Conservation (phyloP, 257 asterid genomes). For the Asclepias syriaca region DNA sequence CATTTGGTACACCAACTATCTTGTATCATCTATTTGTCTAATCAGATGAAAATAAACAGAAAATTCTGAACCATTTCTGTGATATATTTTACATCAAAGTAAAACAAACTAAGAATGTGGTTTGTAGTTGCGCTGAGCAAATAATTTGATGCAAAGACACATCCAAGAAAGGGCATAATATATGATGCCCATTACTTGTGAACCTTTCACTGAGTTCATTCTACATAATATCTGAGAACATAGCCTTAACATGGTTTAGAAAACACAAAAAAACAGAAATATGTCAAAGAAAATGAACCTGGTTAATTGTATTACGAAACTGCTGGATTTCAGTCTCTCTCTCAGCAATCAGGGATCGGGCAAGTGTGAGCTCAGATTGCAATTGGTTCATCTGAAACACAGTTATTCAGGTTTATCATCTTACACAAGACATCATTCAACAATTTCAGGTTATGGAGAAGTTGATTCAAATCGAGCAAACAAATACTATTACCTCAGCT, state of each 20-base stretch:
- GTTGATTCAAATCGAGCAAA: background rate
- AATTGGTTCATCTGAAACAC: conserved; percentile 78
- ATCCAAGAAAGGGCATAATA: background rate
- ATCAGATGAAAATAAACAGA: background rate
- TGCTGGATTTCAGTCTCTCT: conserved; percentile 81
- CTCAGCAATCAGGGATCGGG: conserved; percentile 91
- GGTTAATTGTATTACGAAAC: conserved; percentile 70
- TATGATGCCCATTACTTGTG: background rate
- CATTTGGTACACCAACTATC: background rate
- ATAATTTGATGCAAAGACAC: background rate
- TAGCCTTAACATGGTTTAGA: background rate
- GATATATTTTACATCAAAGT: background rate
- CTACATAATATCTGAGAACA: background rate
- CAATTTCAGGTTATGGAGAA: background rate
- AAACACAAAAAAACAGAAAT: background rate
- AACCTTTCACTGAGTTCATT: background rate
- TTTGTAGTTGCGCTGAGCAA: background rate
- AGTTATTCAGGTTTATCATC: background rate
- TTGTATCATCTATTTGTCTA: background rate
- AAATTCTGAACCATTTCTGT: background rate
- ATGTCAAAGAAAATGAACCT: conserved; percentile 34
- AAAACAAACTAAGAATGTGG: background rate
- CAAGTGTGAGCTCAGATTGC: conserved; percentile 89
- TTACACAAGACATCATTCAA: background rate
- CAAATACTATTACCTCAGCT: conserved; percentile 62